These are phyloP conservation scores for Metrosideros polymorpha DNA, from an alignment of 441 rosid species.

Conservation along the genomic window DNA sequence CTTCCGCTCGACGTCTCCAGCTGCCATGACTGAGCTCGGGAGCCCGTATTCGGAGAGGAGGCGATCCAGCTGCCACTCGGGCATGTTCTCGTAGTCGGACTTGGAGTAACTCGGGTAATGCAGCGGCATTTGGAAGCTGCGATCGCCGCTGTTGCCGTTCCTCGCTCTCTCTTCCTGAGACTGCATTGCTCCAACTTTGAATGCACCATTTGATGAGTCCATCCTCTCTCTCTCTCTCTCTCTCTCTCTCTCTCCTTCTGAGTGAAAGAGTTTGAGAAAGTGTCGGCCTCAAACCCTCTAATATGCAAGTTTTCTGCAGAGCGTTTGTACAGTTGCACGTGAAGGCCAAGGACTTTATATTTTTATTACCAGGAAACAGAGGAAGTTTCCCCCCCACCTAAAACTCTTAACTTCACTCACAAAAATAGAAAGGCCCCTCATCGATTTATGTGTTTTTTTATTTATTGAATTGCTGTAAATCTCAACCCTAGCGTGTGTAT, in stretches of 20 bases:
- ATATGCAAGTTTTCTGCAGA: not conserved
- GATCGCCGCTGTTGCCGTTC: not conserved
- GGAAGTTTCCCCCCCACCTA: not conserved
- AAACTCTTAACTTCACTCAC: not conserved
- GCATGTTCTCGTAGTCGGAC: constrained; percentile 22
- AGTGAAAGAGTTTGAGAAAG: not conserved
- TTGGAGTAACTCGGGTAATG: constrained; percentile 18
- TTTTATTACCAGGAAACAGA: not conserved
- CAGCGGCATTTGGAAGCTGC: constrained; percentile 17
- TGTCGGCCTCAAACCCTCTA: not conserved
- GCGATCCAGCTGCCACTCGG: constrained; percentile 18
- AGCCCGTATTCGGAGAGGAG: constrained; percentile 22
- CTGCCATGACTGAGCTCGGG: not conserved
- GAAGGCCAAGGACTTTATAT: not conserved
- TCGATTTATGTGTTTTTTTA: not conserved
- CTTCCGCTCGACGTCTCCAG: constrained; percentile 10
- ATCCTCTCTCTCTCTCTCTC: not conserved
- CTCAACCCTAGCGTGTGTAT: not conserved
- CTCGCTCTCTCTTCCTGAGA: not conserved
- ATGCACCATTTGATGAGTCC: not conserved
- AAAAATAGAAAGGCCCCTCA: not conserved
- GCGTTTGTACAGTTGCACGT: not conserved
- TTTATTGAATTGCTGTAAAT: not conserved
- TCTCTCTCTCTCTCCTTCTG: not conserved
- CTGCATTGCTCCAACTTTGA: not conserved